Evolutionary conservation across 768 basidiomycete genomes (phyloP), one percentile per base, ranked within the genome.

Genomic region (Mycena indigotica): DNA sequence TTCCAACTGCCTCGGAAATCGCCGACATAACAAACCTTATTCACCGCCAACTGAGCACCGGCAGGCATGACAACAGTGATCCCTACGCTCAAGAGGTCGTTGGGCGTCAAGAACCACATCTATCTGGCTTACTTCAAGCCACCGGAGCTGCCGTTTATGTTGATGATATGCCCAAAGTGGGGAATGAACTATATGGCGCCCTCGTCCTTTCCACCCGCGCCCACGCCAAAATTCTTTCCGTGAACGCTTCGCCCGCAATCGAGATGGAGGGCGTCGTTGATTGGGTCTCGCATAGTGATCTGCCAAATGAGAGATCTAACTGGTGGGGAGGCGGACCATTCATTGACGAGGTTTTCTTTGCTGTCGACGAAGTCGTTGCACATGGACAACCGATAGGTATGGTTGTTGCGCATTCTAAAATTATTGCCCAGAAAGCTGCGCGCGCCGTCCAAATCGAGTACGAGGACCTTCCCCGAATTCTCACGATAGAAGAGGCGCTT

Each of bases 21-120:
- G 56, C 32, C 4, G 63, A 64, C 17, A 51, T 64, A 28, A 57
- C 59, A 4, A 55, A 5, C 28, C 32, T 55, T 8, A 61, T 64
- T n/a, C 63, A 64, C 52, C 59, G 63, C 19, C 56, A 61, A 23
- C 53, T 60, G 17, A 58, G 56, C 21, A 15, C 53, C 3, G 63
- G 63, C 21, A 16, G 50, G 29, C 63, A 46, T 30, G 63, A 64
- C 25, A 64, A 64, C 40, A 60, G 56, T 26, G 63, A 64, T 28
- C 63, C 63, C 1, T 64, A 64, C 23, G 63, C 63, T 21, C 63
- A 64, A 40, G 63, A 64, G 40, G 60, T 64, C 23, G 56, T 64
- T 17, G 63, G 63, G 1, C 49, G 51, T 5, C 63, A 64, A 49
- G 63, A 64, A 45, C 63, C 59, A 21, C 63, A 64, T 30, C 28